These are phyloP conservation scores for Vaccinium vitisidaea DNA, from an alignment of 148 eudicot species.

Conservation along the genomic window DNA sequence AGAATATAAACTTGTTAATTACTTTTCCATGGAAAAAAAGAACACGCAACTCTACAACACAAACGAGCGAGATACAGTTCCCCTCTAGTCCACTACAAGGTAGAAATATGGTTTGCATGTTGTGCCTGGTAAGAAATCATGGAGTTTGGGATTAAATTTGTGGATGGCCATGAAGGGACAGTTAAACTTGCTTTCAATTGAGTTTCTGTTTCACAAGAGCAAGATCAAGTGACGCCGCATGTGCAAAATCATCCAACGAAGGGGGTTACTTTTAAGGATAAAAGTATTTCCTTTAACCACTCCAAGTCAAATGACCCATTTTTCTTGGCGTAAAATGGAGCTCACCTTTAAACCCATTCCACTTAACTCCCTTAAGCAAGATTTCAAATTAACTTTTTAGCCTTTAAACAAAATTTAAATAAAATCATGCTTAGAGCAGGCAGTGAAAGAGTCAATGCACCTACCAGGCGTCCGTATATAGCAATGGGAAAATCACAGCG, in stretches of 20 bases:
- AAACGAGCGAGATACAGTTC: not conserved
- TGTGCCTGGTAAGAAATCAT: not conserved
- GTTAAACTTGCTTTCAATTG: not conserved
- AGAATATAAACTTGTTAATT: constrained; percentile 23
- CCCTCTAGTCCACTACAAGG: not conserved
- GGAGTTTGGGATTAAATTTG: not conserved
- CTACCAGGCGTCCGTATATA: constrained; percentile 90
- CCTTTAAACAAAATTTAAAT: too few relatives aligned
- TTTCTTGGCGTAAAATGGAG: not conserved
- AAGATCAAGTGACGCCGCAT: not conserved
- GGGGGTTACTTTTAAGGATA: not conserved
- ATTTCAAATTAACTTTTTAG: too few relatives aligned
- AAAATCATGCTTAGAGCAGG: not conserved
- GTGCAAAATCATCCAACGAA: not conserved
- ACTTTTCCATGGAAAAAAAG: not conserved
- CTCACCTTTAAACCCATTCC: not conserved
- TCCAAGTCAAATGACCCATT: not conserved
- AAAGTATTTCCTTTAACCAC: not conserved
- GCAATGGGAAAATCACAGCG: constrained; percentile 92
- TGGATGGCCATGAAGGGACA: not conserved
- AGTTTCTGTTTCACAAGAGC: constrained; percentile 2
- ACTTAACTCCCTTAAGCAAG: not conserved
- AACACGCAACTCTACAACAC: not conserved
- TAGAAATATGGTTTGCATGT: not conserved
- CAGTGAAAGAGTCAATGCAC: constrained; percentile 9